Base-by-base conservation (phyloP, 2,329 filamentous ascomycete genomes). In the Rutstroemia sydowiana region DNA sequence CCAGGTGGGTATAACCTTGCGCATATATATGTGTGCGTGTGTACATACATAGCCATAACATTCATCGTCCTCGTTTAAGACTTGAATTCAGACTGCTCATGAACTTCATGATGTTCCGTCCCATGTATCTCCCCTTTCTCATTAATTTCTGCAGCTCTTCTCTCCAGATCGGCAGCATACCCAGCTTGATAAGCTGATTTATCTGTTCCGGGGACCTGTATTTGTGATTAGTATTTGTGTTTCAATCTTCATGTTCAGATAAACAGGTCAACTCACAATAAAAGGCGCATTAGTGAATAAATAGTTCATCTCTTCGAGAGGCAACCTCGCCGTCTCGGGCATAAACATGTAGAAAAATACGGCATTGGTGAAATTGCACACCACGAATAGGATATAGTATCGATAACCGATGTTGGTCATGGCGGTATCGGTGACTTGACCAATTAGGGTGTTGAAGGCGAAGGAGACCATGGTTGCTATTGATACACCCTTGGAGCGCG, bases 391-490 rank as follows among this genome's bases (percentile, higher is more conserved):
- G 49, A 79, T 70, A 62, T 76, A 77, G 64, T 67, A 77, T 8
- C 23, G 4, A 4, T 8, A 26, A 4, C 23, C 70, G 43, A 75
- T 69, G n/a, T 66, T 68, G 7, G 68, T 66, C 39, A 76, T 70
- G 3, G 73, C 73, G 2, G 81, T 78, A 2, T 77, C 77, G 0
- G 83, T 87, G 9, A 83, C 76, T 65, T 85, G 81, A 1, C 82
- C 83, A 51, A 88, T 87, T 77, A 88, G 80, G 28, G 84, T 87
- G 69, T 87, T 88, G 71, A 87, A 88, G 2, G 85, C 85, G 66
- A 86, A 89, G 10, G 76, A 81, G 0, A 72, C 75, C 84, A 88
- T 88, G 5, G 82, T 86, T 0, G 84, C 84, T 56, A 89, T 81
- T 1, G 82, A 84, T 1, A 90, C 85, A 60, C 85, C 86, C 71